Conservation (phyloP, 169 alveolate species). For the Plasmodium vivax region DNA sequence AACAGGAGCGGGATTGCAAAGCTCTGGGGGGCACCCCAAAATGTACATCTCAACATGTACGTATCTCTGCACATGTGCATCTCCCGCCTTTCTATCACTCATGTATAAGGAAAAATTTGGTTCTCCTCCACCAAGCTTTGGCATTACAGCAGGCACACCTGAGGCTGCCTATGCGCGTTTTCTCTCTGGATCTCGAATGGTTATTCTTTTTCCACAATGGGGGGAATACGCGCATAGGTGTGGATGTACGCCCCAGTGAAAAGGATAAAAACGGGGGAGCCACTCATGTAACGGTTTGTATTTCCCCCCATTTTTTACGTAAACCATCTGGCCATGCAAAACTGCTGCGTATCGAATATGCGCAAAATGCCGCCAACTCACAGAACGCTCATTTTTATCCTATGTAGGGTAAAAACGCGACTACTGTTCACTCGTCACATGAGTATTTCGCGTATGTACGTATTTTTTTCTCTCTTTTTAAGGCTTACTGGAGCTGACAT, state of each 20-base stretch:
- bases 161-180: neutral
- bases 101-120: neutral
- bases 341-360: neutral
- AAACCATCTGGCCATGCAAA: neutral
- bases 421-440: neutral
- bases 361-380: neutral
- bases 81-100: constrained; percentile 5
- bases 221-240: neutral
- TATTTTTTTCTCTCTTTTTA: neutral
- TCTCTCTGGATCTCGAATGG: neutral
- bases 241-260: neutral
- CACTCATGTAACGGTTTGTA: neutral
- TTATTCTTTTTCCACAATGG: neutral
- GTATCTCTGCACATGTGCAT: neutral
- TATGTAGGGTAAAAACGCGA: neutral
- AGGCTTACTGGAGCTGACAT: constrained; percentile 74
- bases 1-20: neutral
- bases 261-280: neutral
- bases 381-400: constrained; percentile 35
- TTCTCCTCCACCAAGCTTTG: neutral
- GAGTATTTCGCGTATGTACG: neutral
- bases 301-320: neutral
- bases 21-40: neutral
- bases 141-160: neutral
- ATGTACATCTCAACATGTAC: neutral